phyloP scores from a whole-genome alignment of 441 rosid genomes.

The Metrosideros polymorpha region DNA sequence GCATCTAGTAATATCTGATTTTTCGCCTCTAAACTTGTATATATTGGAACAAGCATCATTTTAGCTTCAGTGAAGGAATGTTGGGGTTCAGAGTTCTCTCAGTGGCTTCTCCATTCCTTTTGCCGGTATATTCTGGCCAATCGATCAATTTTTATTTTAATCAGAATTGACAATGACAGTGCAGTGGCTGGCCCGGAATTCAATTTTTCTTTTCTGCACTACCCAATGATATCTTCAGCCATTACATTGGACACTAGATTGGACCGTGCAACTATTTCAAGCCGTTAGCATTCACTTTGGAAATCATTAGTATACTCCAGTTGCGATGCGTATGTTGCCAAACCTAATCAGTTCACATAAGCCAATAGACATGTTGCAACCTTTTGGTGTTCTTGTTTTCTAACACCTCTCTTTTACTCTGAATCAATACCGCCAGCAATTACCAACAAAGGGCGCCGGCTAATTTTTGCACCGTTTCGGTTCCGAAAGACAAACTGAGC shows the following conservation, averaged over 20 bases:
- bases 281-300: background rate
- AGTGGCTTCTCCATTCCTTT: background rate
- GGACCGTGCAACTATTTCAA: background rate
- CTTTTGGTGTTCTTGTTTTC: background rate
- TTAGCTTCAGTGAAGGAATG: background rate
- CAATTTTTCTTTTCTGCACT: background rate
- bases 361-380: background rate
- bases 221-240: no score
- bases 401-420: background rate
- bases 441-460: background rate
- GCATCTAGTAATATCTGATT: background rate
- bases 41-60: background rate
- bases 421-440: background rate
- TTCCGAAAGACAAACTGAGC: no score
- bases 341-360: background rate
- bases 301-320: background rate
- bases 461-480: background rate
- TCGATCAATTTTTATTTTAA: background rate
- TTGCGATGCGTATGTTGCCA: background rate
- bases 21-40: background rate
- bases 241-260: background rate
- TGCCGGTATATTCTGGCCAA: background rate
- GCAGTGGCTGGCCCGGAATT: background rate
- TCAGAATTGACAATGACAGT: background rate
- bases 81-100: no score